Percentiles rank a stretch among this genome's conserved stretches.
Conservation (phyloP, 495 filamentous ascomycete genomes). For the Penicillium malachiteum region DNA sequence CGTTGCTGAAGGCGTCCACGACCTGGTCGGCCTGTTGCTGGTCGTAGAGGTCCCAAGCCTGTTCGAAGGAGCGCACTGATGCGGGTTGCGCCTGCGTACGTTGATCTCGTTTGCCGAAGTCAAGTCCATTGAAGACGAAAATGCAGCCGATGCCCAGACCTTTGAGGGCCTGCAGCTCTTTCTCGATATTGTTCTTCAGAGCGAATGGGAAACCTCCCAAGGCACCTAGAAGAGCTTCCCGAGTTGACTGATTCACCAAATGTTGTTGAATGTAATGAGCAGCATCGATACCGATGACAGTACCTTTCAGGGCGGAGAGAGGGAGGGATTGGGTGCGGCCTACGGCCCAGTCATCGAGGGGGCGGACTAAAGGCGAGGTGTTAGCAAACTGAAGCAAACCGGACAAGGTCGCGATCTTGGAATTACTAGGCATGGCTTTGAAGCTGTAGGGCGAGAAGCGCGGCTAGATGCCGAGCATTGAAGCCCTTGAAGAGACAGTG, state of each 20-base stretch:
- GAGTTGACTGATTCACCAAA: conserved; percentile 61
- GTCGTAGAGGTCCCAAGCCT: conserved; percentile 87
- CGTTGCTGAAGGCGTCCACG: conserved; percentile 77
- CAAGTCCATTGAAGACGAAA: conserved; percentile 89
- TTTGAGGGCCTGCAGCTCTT: conserved; percentile 67
- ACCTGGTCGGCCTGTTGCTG: conserved; percentile 73
- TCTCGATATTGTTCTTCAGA: conserved; percentile 65
- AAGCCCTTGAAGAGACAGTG: conserved; percentile 15
- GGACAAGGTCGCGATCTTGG: not conserved
- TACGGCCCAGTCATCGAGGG: conserved; percentile 59
- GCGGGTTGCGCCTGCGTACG: conserved; percentile 43
- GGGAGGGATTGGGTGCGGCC: conserved; percentile 53
- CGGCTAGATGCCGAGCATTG: conserved; percentile 35
- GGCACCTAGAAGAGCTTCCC: conserved; percentile 85
- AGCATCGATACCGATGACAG: conserved; percentile 82
- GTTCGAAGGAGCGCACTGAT: conserved; percentile 47
- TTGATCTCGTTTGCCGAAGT: conserved; percentile 68
- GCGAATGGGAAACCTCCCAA: conserved; percentile 87
- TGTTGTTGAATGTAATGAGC: conserved; percentile 80
- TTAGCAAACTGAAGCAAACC: conserved; percentile 11
- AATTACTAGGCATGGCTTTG: conserved; percentile 45
- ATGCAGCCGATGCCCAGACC: conserved; percentile 61
- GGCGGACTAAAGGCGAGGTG: conserved; percentile 46
- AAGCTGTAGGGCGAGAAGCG: conserved; percentile 31
- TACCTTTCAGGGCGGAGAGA: conserved; percentile 65